A percentile compares a stretch with the other conserved stretches of the same genome.
Conservation (phyloP, 257 asterid genomes). For the Jacaranda mimosifolia region DNA sequence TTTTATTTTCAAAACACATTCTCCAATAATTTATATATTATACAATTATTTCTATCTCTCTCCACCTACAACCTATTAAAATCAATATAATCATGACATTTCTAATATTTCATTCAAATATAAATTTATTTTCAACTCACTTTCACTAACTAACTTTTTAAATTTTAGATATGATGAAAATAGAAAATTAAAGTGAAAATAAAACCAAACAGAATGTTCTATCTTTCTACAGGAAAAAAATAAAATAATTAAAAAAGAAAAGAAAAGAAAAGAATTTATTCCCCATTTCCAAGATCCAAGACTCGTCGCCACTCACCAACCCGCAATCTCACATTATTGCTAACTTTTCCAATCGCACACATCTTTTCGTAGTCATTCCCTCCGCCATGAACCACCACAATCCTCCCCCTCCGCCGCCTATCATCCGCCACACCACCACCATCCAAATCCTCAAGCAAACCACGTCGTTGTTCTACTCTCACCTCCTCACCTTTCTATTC, state of each 20-base stretch:
- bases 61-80: too few species aligned
- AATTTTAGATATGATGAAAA: too few species aligned
- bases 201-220: too few species aligned
- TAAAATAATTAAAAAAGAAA: neutral
- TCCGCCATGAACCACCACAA: conserved; percentile 43
- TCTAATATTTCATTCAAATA: too few species aligned
- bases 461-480: conserved; percentile 48
- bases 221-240: too few species aligned
- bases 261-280: neutral
- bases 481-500: conserved; percentile 57
- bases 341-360: conserved; percentile 6
- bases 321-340: conserved; percentile 13
- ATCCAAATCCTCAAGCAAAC: conserved; percentile 60
- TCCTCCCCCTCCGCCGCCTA: conserved; percentile 36
- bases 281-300: conserved; percentile 30
- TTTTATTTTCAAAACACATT: too few species aligned
- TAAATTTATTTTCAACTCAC: too few species aligned
- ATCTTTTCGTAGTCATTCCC: neutral
- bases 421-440: conserved; percentile 49
- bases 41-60: too few species aligned
- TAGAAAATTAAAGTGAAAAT: too few species aligned
- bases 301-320: neutral
- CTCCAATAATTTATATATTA: too few species aligned
- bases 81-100: too few species aligned
- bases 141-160: too few species aligned